These are phyloP conservation scores for Pyrenochaeta sp. DNA, from an alignment of 2,329 filamentous ascomycete species.

Conservation along the genomic window DNA sequence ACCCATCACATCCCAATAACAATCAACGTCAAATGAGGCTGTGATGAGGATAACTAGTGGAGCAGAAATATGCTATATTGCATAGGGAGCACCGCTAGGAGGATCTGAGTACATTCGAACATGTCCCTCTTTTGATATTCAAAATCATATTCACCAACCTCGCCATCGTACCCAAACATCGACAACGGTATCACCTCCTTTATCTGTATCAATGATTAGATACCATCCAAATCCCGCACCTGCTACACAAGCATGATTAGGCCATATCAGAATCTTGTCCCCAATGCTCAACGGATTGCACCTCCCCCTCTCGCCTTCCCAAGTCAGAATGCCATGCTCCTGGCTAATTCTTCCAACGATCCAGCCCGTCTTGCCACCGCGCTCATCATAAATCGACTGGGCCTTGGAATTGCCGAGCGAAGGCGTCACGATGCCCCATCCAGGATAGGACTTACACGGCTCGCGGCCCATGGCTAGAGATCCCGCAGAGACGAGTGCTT, in stretches of 20 bases:
- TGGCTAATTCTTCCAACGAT: slow-evolving; percentile 77
- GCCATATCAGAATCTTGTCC: slow-evolving; percentile 75
- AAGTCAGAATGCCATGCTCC: slow-evolving; percentile 78
- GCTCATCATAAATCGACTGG: slow-evolving; percentile 36
- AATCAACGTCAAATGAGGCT: too few species aligned
- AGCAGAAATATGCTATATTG: too few species aligned
- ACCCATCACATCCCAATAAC: too few species aligned
- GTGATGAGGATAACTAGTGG: too few species aligned
- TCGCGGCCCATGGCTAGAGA: slow-evolving; percentile 76
- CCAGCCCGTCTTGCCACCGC: slow-evolving; percentile 60
- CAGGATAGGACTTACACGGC: slow-evolving; percentile 73
- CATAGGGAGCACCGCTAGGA: not conserved
- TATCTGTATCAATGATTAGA: slow-evolving; percentile 72
- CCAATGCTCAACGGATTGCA: slow-evolving; percentile 64
- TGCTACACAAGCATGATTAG: slow-evolving; percentile 83
- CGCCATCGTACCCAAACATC: slow-evolving; percentile 79
- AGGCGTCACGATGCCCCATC: slow-evolving; percentile 73
- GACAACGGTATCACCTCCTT: slow-evolving; percentile 64
- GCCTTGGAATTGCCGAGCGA: slow-evolving; percentile 56
- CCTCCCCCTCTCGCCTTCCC: slow-evolving; percentile 55
- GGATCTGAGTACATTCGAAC: not conserved
- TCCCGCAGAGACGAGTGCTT: slow-evolving; percentile 75
- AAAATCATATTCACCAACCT: slow-evolving; percentile 65
- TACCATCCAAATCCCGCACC: slow-evolving; percentile 77
- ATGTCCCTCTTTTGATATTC: not conserved